phyloP scores from a whole-genome alignment of 108 stramenopile species.

The Aurantiochytrium sp. region DNA sequence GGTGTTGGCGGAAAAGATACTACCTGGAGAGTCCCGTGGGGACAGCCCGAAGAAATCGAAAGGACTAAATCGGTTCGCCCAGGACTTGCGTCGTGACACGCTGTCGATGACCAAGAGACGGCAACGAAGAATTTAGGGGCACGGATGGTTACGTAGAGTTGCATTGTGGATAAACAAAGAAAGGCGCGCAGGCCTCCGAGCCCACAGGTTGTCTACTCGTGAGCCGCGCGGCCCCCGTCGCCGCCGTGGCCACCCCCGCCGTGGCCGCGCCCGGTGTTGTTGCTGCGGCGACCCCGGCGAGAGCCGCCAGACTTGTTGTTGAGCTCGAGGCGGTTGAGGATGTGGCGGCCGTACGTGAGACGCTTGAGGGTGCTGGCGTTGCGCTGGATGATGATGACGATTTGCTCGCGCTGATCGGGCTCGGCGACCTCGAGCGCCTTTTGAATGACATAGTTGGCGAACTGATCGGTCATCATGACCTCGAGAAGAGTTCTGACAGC shows the following conservation, averaged over 20 bases:
- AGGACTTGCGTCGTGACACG: too few species aligned
- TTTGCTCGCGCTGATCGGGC: slow-evolving; percentile 40
- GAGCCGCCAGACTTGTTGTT: slow-evolving; percentile 9
- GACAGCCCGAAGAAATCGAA: too few species aligned
- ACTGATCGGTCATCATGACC: slow-evolving; percentile 90
- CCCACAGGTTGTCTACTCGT: too few species aligned
- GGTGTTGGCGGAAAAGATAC: too few species aligned
- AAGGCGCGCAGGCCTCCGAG: too few species aligned
- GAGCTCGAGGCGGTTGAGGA: neutral
- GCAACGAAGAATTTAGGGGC: too few species aligned
- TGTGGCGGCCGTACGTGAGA: slow-evolving; percentile 1
- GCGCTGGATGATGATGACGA: neutral
- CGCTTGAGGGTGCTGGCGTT: slow-evolving; percentile 9
- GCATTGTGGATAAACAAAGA: too few species aligned
- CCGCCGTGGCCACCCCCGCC: neutral
- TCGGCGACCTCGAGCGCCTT: slow-evolving; percentile 89
- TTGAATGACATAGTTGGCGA: slow-evolving; percentile 96
- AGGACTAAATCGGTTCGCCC: too few species aligned
- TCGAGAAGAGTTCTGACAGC: slow-evolving; percentile 52
- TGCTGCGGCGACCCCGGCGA: neutral
- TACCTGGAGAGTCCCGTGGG: too few species aligned
- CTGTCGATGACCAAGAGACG: too few species aligned
- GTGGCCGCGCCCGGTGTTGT: neutral
- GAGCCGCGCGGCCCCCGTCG: neutral
- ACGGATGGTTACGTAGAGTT: too few species aligned